These are phyloP conservation scores for Pugionium dolabratum DNA, from an alignment of 345 rosid genomes.

Conservation along the genomic window DNA sequence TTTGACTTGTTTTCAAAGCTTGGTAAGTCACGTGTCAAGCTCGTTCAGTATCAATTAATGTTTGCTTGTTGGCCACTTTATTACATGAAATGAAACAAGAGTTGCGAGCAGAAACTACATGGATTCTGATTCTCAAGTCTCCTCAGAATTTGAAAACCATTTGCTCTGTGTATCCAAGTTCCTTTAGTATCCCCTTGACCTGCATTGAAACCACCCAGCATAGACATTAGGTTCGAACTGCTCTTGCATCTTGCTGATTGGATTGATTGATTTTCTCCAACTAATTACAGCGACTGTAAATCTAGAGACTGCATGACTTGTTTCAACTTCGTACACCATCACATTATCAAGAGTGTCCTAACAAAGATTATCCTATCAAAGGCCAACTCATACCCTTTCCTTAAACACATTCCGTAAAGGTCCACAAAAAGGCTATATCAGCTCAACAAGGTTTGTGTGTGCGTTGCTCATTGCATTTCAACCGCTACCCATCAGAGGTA, in stretches of 20 bases:
- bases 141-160: conserved; percentile 93
- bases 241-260: background rate
- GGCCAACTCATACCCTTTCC: conserved; percentile 4
- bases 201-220: conserved; percentile 42
- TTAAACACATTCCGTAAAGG: background rate
- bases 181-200: conserved; percentile 86
- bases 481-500: background rate
- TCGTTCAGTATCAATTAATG: conserved; percentile 24
- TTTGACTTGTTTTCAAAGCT: conserved; percentile 22
- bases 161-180: conserved; percentile 75
- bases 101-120: background rate
- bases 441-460: background rate
- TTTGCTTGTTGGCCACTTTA: conserved; percentile 27
- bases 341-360: background rate
- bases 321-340: conserved; percentile 1
- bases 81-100: conserved; percentile 25
- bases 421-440: background rate
- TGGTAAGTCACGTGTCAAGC: conserved; percentile 8
- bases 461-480: background rate
- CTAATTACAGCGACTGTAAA: conserved; percentile 5
- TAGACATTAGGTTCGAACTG: conserved; percentile 9
- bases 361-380: conserved; percentile 1
- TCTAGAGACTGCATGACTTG: background rate
- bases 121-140: conserved; percentile 7
- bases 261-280: background rate